Percentiles rank a stretch among this genome's conserved stretches.
Conservation (phyloP, 1,139 yeast species). For the Blastobotrys raffinosifermentans region DNA sequence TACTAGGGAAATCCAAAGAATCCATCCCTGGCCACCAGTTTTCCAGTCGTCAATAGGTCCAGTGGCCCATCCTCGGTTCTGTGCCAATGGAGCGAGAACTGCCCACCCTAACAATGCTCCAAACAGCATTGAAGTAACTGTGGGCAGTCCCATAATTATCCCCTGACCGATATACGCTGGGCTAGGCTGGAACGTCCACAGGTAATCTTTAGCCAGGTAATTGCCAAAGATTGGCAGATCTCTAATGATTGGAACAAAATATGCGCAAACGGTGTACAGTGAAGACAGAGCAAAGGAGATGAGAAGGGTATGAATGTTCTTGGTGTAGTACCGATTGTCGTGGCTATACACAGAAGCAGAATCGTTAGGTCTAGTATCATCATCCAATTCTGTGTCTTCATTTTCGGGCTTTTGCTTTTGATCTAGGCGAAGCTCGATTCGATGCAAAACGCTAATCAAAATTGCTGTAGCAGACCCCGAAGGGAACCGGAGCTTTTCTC, state of each 20-base stretch:
- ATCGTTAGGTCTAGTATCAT: conserved; percentile 2
- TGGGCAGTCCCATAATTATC: conserved; percentile 91
- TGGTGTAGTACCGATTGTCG: conserved; percentile 34
- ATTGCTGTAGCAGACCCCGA: conserved; percentile 97
- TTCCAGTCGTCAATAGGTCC: conserved; percentile 92
- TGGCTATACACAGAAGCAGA: not conserved
- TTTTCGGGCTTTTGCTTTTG: conserved; percentile 4
- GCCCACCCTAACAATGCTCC: conserved; percentile 94
- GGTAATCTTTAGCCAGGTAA: conserved; percentile 54
- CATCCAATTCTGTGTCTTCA: conserved; percentile 11
- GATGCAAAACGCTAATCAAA: conserved; percentile 78
- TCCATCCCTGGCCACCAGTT: conserved; percentile 95
- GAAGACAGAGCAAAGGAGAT: conserved; percentile 67
- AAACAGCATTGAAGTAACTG: conserved; percentile 83
- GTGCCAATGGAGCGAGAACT: conserved; percentile 72
- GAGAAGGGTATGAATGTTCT: conserved; percentile 53
- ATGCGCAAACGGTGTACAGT: conserved; percentile 61
- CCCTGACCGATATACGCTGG: conserved; percentile 99
- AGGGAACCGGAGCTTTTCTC: conserved; percentile 84
- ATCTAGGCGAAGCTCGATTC: conserved; percentile 29
- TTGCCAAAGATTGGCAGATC: conserved; percentile 72
- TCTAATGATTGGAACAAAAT: conserved; percentile 64
- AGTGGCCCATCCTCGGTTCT: conserved; percentile 73
- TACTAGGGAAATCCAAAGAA: conserved; percentile 86
- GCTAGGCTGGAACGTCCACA: conserved; percentile 90